Evolutionary conservation across 768 basidiomycete genomes (phyloP), one percentile per base, ranked within the genome.

Genomic region (Scleroderma citrinum): DNA sequence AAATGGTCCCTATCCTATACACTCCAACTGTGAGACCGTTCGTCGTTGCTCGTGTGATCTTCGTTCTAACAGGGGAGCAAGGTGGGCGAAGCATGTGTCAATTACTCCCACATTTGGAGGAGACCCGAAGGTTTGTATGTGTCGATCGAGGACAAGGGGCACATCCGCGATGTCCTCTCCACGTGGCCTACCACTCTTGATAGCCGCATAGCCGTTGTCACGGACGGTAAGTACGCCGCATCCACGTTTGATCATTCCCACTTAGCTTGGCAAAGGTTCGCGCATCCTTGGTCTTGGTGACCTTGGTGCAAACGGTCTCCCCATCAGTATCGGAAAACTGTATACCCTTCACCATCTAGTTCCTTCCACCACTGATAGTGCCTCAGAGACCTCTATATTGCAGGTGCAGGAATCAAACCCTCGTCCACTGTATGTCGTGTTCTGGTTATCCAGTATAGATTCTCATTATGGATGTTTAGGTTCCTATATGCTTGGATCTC

Each of bases 271-370:
- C 17, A 42, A 41, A 73, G 85, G 79, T 45, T 83, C 81, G 8
- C 76, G 87, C 17, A 88, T 90, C 51, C 77, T 90, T 26, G 87
- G 87, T 48, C 75, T 88, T 7, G 80, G 71, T 14, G 70, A 69
- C 59, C 68, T 71, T 34, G 70, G 70, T 1, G 67, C 69, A 23
- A 73, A 72, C 38, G 71, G 68, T 1, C 34, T 71, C 49, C 80
- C 51, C 7, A 84, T 89, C 60, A 77, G 80, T 47, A 80, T 87
- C 46, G 87, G 87, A 26, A 88, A 89, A 72, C 63, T 90, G 71
- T 83, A 59, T 38, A 76, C 75, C 34, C 20, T 14, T 5, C 17
- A 14, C 10, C n/a, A 40, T 31, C 44, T 50, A 17, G 24, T 16
- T 38, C 13, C 1, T 17, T 49, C 44, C 41, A 19, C 44, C 32